Evolutionary conservation across 768 basidiomycete species (phyloP), one percentile per base, ranked within the genome.

Genomic region (Ramaria sp.): DNA sequence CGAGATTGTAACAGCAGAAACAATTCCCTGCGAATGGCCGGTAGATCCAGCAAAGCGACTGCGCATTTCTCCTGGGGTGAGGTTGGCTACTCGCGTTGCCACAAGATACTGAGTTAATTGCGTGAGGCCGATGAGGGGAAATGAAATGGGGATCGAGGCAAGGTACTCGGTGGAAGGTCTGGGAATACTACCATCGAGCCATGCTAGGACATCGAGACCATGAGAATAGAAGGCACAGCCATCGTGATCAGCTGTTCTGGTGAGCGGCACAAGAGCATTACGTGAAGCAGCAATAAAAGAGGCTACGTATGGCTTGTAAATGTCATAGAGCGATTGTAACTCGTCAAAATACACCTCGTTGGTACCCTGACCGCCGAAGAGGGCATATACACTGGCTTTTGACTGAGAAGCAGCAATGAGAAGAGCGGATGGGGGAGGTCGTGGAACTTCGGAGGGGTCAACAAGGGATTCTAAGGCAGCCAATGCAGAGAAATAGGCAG

Each of bases 281-380:
- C 73, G 65, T 49, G 86, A 82, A 62, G 91, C 71, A 39, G 75
- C 65, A 60, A 96, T 70, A 75, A 92, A 84, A 17, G 84, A 69
- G 15, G 77, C 73, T 61, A 97, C 83, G 66, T 91, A 95, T 11
- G 93, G 86, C 61, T 76, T 81, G 78, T 99, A 98, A 59, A 82
- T 88, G 71, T 96, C 87, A 71, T 89, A 93, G 52, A 98, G 83
- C 51, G 77, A 73, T 73, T 95, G 89, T 19, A 99, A 79, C 69
- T 98, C 96, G 68, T 95, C 90, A 69, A 97, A 92, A 74, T 98
- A 99, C 59, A 95, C 88, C 67, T 98, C 96, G 71, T 98, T 98
- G 59, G 88, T 91, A 58, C 96, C 96, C 71, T 99, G 96, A 13
- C 96, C 96, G 52, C 95, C 95, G 67, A 99, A 99, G 41, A 99